Evolutionary conservation across 108 stramenopile genomes (phyloP), one percentile per base, ranked within the genome.

Genomic region (Craspedostauros australis): DNA sequence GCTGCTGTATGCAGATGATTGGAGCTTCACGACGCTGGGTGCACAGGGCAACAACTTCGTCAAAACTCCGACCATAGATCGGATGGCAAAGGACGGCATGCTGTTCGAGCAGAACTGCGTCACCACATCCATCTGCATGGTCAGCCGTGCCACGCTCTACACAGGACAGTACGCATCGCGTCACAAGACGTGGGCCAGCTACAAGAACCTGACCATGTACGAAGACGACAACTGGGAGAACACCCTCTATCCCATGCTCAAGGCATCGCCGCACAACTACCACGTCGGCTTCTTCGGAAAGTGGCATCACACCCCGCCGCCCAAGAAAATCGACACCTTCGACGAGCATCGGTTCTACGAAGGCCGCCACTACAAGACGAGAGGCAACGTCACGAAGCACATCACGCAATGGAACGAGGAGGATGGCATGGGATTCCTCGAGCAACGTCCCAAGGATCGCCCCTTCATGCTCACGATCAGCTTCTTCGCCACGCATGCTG

Each of bases 401-500:
- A 68, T 83, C 16, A 87, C 86, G 24, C 72, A 92, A 31, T 61
- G 73, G 39, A 84, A 87, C 50, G 64, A 64, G 9, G 66, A 72
- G 8, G 83, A 82, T 64, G 70, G 82, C 5, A 34, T 88, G 3
- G 59, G 77, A 11, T 88, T 86, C 56, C 49, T 88, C 24, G 44
- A 37, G 5, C 31, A 46, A 5, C 42, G 65, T 18, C 60, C 58
- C 15, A 66, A 39, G 9, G 61, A 72, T 21, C 81, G 75, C 50
- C 70, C 70, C 0, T 92, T 92, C 72, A 66, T 67, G 32, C 48
- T 92, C n/a, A 85, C 68, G 42, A 82, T 92, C 8, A 72, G 76
- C 23, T 92, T 86, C 40, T 88, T 87, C 77, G 86, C 90, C 1
- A 82, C 86, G n/a, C n/a, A n/a, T n/a, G n/a, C n/a, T n/a, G n/a